Evolutionary conservation across 2,329 filamentous ascomycete genomes (phyloP).

Genomic region (Calonectria fujianensis): DNA sequence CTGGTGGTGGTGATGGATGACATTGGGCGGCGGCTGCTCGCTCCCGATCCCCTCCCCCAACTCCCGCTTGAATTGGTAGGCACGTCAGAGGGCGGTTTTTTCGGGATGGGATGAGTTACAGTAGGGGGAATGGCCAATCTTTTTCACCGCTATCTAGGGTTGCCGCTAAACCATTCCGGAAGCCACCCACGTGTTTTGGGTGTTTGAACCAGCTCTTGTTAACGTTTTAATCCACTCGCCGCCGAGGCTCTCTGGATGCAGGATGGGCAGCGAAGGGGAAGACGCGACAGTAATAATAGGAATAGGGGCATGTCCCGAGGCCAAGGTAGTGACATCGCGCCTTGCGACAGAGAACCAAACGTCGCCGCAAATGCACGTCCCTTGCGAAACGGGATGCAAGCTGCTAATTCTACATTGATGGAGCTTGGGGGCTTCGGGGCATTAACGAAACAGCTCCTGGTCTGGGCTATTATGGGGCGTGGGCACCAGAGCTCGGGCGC

Average conservation of each 20-base stretch:
- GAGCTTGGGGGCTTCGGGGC: constrained; percentile 31
- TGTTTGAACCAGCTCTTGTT: constrained; percentile 42
- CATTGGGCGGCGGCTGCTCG: constrained; percentile 1
- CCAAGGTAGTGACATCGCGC: constrained; percentile 49
- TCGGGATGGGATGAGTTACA: constrained; percentile 26
- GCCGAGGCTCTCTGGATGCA: constrained; percentile 42
- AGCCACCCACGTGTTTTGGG: constrained; percentile 55
- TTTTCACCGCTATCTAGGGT: constrained; percentile 53
- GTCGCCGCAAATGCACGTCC: constrained; percentile 33
- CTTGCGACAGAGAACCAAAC: constrained; percentile 40
- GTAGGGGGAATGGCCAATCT: constrained; percentile 48
- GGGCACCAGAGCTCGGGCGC: constrained; percentile 19
- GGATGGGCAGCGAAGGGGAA: neutral
- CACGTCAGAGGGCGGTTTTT: constrained; percentile 33
- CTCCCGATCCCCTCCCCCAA: constrained; percentile 1
- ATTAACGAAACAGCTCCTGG: constrained; percentile 38
- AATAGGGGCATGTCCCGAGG: constrained; percentile 48
- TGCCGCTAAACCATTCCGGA: constrained; percentile 55
- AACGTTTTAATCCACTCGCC: constrained; percentile 47
- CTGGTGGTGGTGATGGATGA: constrained; percentile 39
- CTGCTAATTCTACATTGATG: constrained; percentile 31
- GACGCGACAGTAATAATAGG: constrained; percentile 1
- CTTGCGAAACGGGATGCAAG: constrained; percentile 29
- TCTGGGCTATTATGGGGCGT: constrained; percentile 11
- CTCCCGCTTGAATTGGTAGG: constrained; percentile 23